Percentiles rank a stretch among this genome's conserved stretches.
phyloP scores from a whole-genome alignment of 108 stramenopile genomes.

The Nitzschia palea region DNA sequence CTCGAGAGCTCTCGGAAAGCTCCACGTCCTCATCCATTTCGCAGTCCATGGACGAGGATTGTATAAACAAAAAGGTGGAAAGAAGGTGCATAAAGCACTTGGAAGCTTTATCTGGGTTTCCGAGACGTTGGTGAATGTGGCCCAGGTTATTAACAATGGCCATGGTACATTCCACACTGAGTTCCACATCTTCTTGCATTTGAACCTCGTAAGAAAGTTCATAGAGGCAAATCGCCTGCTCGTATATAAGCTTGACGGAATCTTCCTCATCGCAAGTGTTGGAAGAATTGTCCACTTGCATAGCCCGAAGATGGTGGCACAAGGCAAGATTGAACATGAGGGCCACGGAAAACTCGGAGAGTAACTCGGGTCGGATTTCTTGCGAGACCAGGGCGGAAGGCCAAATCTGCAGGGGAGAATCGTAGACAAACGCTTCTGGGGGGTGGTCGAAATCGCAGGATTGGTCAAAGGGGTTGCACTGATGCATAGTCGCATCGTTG shows the following conservation, averaged over 20 bases:
- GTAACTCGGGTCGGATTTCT: neutral
- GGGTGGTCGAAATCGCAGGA: neutral
- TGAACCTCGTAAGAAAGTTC: slow-evolving; percentile 28
- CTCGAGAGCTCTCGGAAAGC: neutral
- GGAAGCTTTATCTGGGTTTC: slow-evolving; percentile 18
- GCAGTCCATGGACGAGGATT: neutral
- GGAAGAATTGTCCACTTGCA: neutral
- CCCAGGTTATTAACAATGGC: slow-evolving; percentile 44
- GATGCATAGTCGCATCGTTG: neutral
- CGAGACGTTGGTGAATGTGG: slow-evolving; percentile 22
- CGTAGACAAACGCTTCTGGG: neutral
- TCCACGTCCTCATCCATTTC: neutral
- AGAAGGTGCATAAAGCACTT: slow-evolving; percentile 29
- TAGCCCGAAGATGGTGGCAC: slow-evolving; percentile 7
- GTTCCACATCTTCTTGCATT: slow-evolving; percentile 16
- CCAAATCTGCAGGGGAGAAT: neutral
- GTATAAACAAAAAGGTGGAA: slow-evolving; percentile 25
- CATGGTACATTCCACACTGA: slow-evolving; percentile 21
- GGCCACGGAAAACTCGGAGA: slow-evolving; percentile 14
- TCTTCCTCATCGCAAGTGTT: neutral
- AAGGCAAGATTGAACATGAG: slow-evolving; percentile 26
- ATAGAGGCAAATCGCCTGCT: slow-evolving; percentile 12
- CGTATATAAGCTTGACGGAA: neutral
- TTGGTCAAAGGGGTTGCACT: too few species aligned
- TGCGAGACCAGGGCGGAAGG: neutral